Evolutionary conservation across 768 basidiomycete genomes (phyloP).

Genomic region (Tylopilus intermedius): DNA sequence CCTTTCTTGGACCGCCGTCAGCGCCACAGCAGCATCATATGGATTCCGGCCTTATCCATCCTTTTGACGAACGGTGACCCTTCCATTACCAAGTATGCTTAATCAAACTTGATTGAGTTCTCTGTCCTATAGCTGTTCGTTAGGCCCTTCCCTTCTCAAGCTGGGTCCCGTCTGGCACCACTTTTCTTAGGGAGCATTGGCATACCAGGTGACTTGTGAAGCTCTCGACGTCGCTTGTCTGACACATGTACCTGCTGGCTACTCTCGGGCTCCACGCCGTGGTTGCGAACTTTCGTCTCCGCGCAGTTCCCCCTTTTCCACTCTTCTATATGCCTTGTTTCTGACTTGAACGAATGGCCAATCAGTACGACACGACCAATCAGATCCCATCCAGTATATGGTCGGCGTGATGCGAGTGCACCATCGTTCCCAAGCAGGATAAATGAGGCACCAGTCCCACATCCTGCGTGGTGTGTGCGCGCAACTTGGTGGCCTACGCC

Average conservation of each 20-base stretch:
- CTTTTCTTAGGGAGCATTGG: not conserved
- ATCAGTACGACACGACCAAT: too few species aligned
- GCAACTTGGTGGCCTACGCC: not conserved
- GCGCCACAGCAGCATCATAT: slow-evolving; percentile 1
- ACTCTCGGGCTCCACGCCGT: too few species aligned
- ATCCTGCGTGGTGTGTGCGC: too few species aligned
- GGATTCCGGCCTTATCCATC: too few species aligned
- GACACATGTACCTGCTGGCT: not conserved
- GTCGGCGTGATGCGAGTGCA: not conserved
- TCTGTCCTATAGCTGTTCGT: not conserved
- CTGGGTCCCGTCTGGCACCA: not conserved
- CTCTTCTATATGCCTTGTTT: too few species aligned
- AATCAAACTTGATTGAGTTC: not conserved
- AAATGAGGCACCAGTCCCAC: not conserved
- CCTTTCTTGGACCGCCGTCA: slow-evolving; percentile 13
- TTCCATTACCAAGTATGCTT: slow-evolving; percentile 1
- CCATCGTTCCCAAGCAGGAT: not conserved
- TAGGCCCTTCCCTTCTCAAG: not conserved
- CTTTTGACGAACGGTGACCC: not conserved
- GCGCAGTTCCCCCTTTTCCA: not conserved
- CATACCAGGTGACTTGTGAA: slow-evolving; percentile 2
- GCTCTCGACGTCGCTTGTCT: slow-evolving; percentile 14
- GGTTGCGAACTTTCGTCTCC: not conserved
- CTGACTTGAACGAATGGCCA: not conserved
- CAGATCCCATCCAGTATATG: too few species aligned